Percentiles rank a stretch among this genome's conserved stretches.
These are phyloP conservation scores for Corniculantispora saksenae DNA, from an alignment of 2,329 filamentous ascomycete genomes.

Conservation along the genomic window DNA sequence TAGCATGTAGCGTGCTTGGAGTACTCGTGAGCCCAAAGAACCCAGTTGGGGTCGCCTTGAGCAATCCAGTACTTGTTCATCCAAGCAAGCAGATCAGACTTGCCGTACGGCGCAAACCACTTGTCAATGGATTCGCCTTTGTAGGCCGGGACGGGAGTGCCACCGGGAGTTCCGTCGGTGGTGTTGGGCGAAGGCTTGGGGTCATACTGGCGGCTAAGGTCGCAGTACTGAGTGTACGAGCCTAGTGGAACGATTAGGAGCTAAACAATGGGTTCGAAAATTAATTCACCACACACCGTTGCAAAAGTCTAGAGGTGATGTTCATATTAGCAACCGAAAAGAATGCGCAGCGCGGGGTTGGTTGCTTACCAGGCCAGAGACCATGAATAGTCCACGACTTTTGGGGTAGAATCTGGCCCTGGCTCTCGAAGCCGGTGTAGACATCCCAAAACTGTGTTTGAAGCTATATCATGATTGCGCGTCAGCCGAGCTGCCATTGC, in stretches of 20 bases:
- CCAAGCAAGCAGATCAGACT: slow-evolving; percentile 60
- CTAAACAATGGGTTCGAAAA: background rate
- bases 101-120: slow-evolving; percentile 59
- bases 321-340: background rate
- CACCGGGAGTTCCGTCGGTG: slow-evolving; percentile 56
- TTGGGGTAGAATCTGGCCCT: slow-evolving; percentile 59
- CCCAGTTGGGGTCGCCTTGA: slow-evolving; percentile 54
- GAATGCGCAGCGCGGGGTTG: background rate
- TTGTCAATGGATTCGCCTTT: slow-evolving; percentile 58
- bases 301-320: slow-evolving; percentile 41
- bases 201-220: slow-evolving; percentile 64
- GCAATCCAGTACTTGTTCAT: slow-evolving; percentile 68
- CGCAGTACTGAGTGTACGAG: slow-evolving; percentile 68
- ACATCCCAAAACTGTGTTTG: slow-evolving; percentile 66
- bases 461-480: slow-evolving; percentile 34
- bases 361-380: slow-evolving; percentile 49
- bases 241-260: slow-evolving; percentile 35
- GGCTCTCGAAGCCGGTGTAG: slow-evolving; percentile 59
- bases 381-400: slow-evolving; percentile 62
- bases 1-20: slow-evolving; percentile 69
- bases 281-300: slow-evolving; percentile 32
- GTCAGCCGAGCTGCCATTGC: background rate
- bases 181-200: slow-evolving; percentile 63
- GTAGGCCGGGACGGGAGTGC: slow-evolving; percentile 57
- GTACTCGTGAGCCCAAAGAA: slow-evolving; percentile 69